Conservation (phyloP, 2,329 filamentous ascomycete species). For the Trichoderma sp. region DNA sequence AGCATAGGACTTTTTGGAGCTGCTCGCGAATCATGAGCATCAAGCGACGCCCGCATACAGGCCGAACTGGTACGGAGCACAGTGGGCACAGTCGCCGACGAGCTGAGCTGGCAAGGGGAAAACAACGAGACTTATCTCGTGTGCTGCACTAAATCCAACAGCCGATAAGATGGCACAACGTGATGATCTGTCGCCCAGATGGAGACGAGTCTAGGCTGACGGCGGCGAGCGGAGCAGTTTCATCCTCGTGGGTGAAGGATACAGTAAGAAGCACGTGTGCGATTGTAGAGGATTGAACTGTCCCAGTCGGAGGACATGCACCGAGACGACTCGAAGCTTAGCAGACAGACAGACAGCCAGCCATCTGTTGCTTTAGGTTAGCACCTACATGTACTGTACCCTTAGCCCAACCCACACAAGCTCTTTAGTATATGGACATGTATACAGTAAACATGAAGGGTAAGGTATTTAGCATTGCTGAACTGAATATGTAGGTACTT, state of each 20-base stretch:
- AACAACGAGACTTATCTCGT: neutral
- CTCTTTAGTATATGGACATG: neutral
- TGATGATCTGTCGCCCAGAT: neutral
- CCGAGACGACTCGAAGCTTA: too few relatives aligned
- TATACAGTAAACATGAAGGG: neutral
- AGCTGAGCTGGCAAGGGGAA: neutral
- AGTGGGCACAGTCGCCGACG: neutral
- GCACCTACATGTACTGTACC: neutral
- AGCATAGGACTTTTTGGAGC: neutral
- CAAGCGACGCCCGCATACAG: neutral
- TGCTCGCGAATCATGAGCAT: neutral
- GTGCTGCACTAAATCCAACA: too few relatives aligned
- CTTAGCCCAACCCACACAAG: too few relatives aligned
- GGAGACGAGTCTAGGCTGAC: neutral
- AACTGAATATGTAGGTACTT: neutral
- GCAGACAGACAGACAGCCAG: neutral
- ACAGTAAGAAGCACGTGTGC: neutral
- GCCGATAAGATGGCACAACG: neutral
- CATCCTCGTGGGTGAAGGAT: neutral
- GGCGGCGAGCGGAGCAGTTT: neutral
- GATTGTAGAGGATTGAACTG: neutral
- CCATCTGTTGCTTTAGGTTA: neutral
- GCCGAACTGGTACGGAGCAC: neutral
- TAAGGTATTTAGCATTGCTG: too few relatives aligned
- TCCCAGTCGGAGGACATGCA: neutral